Percentiles rank a stretch among this genome's conserved stretches.
phyloP scores from a whole-genome alignment of 768 basidiomycete species.

The Cytidiella melzeri region DNA sequence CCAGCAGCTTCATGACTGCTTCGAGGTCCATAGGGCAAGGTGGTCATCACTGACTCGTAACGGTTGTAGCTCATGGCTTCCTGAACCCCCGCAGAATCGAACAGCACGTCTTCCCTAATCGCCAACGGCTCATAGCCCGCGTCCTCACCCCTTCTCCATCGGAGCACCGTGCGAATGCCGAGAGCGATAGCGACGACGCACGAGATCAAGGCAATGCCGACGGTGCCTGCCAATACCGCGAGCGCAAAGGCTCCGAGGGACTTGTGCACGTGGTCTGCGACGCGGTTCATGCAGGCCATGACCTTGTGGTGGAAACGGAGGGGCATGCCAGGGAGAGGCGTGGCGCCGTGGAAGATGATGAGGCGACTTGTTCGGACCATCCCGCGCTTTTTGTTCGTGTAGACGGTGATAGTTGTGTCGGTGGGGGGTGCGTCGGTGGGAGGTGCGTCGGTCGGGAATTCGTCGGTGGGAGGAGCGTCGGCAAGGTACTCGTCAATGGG shows the following conservation, averaged over 20 bases:
- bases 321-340: not conserved
- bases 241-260: constrained; percentile 14
- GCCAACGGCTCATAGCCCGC: constrained; percentile 5
- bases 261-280: constrained; percentile 2
- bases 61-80: not conserved
- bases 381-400: too few relatives aligned
- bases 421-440: too few relatives aligned
- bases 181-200: constrained; percentile 9
- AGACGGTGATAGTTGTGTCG: too few relatives aligned
- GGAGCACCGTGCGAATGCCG: constrained; percentile 7
- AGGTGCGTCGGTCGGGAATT: too few relatives aligned
- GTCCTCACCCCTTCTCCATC: constrained; percentile 1
- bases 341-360: constrained; percentile 1
- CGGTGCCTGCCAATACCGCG: constrained; percentile 12
- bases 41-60: not conserved
- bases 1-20: too few relatives aligned
- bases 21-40: too few relatives aligned
- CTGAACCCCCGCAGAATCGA: constrained; percentile 6
- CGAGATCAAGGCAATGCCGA: constrained; percentile 3
- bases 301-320: constrained; percentile 6
- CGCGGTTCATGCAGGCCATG: constrained; percentile 8
- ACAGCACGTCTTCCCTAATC: constrained; percentile 8
- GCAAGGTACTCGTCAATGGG: too few relatives aligned
- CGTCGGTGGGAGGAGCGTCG: too few relatives aligned
- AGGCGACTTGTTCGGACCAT: not conserved